phyloP scores from a whole-genome alignment of 2,329 filamentous ascomycete species.

The Zopfia rhizophila region DNA sequence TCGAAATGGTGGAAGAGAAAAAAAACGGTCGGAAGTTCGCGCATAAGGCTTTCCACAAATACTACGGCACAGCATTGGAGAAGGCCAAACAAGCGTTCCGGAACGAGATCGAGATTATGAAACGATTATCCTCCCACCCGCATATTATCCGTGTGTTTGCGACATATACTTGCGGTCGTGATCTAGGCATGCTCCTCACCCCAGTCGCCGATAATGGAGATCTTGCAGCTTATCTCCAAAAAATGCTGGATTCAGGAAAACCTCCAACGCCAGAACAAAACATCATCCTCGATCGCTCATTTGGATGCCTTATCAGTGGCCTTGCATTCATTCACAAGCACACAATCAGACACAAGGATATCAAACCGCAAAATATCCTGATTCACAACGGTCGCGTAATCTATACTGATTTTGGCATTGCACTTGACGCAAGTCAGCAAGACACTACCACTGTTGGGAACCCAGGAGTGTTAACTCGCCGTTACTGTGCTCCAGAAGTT shows the following conservation, averaged over 20 bases:
- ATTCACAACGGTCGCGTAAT: constrained; percentile 10
- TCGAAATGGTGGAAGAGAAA: constrained; percentile 15
- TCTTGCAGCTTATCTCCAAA: constrained; percentile 5
- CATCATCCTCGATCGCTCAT: no score
- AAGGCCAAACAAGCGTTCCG: constrained; percentile 5
- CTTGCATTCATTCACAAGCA: constrained; percentile 12
- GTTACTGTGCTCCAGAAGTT: constrained; percentile 18
- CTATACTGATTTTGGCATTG: constrained; percentile 20
- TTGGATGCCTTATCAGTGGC: constrained; percentile 13
- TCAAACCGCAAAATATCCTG: constrained; percentile 22
- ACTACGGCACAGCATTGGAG: constrained; percentile 8
- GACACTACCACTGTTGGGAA: constrained; percentile 10
- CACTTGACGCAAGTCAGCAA: constrained; percentile 3
- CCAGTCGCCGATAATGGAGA: constrained; percentile 8
- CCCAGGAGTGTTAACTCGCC: not conserved
- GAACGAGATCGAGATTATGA: constrained; percentile 12
- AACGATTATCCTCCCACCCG: constrained; percentile 8
- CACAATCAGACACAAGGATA: constrained; percentile 16
- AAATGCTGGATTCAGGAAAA: constrained; percentile 1
- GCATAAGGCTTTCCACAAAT: constrained; percentile 9
- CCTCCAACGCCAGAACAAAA: not conserved
- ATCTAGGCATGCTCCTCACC: no score
- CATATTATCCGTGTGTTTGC: constrained; percentile 16
- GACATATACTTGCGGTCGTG: no score
- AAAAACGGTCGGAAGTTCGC: constrained; percentile 11